These are phyloP conservation scores for Myrica gale DNA, from an alignment of 306 rosid genomes.

Conservation along the genomic window DNA sequence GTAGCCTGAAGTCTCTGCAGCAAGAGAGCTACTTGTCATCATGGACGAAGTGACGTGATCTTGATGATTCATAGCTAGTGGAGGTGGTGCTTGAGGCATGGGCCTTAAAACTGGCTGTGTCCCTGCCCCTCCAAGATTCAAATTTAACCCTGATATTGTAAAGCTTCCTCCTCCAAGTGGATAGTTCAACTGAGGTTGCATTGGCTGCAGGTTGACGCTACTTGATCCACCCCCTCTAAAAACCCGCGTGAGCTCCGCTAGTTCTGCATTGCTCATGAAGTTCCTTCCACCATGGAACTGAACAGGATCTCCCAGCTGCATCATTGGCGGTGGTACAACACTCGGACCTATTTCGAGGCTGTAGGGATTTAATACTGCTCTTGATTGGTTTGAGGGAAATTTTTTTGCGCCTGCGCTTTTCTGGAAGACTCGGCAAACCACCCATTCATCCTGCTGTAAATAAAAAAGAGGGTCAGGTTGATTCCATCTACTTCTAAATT, in stretches of 20 bases:
- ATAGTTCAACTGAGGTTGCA: slow-evolving; percentile 46
- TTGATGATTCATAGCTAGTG: slow-evolving; percentile 32
- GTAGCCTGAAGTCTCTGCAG: slow-evolving; percentile 43
- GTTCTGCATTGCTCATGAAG: slow-evolving; percentile 46
- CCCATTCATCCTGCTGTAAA: slow-evolving; percentile 82
- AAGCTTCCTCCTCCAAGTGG: slow-evolving; percentile 52
- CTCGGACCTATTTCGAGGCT: slow-evolving; percentile 52
- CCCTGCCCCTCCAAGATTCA: slow-evolving; percentile 54
- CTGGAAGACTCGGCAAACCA: slow-evolving; percentile 76
- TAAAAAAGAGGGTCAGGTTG: neutral
- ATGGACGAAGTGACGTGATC: slow-evolving; percentile 40
- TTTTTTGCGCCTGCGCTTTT: slow-evolving; percentile 77
- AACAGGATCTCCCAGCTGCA: slow-evolving; percentile 63
- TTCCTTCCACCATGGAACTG: slow-evolving; percentile 62
- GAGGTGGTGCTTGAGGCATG: slow-evolving; percentile 24
- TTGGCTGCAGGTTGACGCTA: slow-evolving; percentile 39
- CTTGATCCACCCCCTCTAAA: slow-evolving; percentile 44
- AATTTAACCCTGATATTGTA: slow-evolving; percentile 65
- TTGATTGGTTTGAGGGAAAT: slow-evolving; percentile 56
- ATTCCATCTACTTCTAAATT: neutral
- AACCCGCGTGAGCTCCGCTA: slow-evolving; percentile 59
- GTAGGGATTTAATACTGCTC: slow-evolving; percentile 56
- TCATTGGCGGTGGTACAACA: slow-evolving; percentile 47
- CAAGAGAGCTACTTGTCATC: slow-evolving; percentile 37
- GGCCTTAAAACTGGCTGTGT: slow-evolving; percentile 38